Evolutionary conservation across 176 grass and related monocot species (phyloP).

Genomic region (Zoysia pacifica): DNA sequence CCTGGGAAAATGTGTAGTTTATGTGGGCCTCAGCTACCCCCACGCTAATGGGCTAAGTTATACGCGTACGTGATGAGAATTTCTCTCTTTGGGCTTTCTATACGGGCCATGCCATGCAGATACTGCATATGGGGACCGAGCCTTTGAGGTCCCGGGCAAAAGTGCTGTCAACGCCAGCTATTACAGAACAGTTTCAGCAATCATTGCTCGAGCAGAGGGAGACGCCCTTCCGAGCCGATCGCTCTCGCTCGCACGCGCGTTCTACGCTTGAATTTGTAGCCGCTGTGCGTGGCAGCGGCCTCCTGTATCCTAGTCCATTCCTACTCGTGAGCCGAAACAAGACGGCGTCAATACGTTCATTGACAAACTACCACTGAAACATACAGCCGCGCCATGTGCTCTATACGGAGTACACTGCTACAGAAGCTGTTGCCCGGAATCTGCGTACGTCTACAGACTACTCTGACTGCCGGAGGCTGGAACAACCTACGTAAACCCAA

Average conservation of each 20-base stretch:
- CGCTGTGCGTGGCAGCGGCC: not conserved
- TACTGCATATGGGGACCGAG: too few relatives aligned
- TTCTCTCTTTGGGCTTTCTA: too few relatives aligned
- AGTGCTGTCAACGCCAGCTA: not conserved
- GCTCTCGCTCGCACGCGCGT: not conserved
- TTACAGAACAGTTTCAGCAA: not conserved
- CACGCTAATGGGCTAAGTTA: too few relatives aligned
- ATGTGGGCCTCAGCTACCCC: not conserved
- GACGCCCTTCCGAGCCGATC: not conserved
- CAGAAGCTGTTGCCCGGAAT: not conserved
- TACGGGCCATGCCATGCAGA: too few relatives aligned
- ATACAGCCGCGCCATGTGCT: not conserved
- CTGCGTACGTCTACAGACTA: not conserved
- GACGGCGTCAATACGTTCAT: constrained; percentile 4
- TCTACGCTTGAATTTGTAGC: not conserved
- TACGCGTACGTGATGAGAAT: too few relatives aligned
- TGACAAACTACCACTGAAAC: not conserved
- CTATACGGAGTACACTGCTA: not conserved
- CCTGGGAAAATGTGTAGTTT: fast-evolving
- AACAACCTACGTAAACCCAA: not conserved
- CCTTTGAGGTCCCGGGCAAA: not conserved
- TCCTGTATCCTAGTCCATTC: not conserved
- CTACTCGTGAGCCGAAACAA: not conserved
- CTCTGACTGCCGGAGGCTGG: not conserved
- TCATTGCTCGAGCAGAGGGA: not conserved